Evolutionary conservation across 202 grass and related monocot genomes (phyloP), one percentile per base, ranked within the genome.

Genomic region (Setaria viridis): DNA sequence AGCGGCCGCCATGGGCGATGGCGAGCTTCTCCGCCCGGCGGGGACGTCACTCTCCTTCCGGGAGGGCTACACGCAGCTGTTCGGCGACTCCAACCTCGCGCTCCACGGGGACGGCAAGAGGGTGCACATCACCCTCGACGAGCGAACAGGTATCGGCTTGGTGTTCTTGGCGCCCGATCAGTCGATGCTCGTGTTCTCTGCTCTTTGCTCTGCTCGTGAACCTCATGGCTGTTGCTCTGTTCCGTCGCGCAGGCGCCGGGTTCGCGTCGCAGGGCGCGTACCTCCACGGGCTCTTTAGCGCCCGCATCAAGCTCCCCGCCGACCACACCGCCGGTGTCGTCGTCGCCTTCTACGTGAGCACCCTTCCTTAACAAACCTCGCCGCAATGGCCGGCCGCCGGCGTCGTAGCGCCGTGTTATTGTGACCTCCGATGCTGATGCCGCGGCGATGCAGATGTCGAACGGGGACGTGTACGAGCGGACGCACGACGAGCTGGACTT

Each of bases 401-500:
- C 39, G 39, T 41, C 39, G 39, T 4, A 41, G 39, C 39, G 51
- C 3, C 14, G 14, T 19, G 51, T 4, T 19, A 4, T 19, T 17
- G 15, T 6, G 7, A 55, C 16, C 11, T 16, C 49, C 11, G 58
- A 30, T 1, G 19, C 21, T 29, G 21, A 6, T 30, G 58, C 58
- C n/a, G 41, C 37, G 29, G 19, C 19, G 7, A 35, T 62, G 73
- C 58, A 98, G 93, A 92, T 98, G 91, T 95, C 93, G 0, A 95
- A 95, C 60, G 89, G 89, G 34, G 89, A 98, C 83, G 91, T 91
- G 75, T 98, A 88, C 68, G 89, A 89, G 87, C 85, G 83, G 85
- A 98, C 88, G 20, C 95, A 98, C 77, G 93, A 98, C 80, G 95
- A 98, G 79, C 70, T 98, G 70, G 93, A 98, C 82, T 98, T 98